These are phyloP conservation scores for Prunus padus DNA, from an alignment of 306 rosid genomes.

Conservation along the genomic window DNA sequence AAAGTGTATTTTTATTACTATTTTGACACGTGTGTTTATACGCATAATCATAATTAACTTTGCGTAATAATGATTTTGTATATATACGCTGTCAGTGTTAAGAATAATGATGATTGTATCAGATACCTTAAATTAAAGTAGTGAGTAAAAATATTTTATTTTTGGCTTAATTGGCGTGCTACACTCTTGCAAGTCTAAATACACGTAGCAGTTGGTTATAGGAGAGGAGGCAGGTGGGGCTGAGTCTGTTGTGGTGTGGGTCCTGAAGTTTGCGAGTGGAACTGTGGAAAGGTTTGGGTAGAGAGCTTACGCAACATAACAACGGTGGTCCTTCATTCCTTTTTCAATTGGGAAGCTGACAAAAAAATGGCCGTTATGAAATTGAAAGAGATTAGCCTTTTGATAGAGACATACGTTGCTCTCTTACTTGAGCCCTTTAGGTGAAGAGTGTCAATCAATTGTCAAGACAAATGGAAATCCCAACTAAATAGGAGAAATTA, in stretches of 20 bases:
- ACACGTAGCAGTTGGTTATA: neutral
- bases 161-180: conserved; percentile 2
- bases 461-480: neutral
- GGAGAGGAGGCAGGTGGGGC: neutral
- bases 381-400: neutral
- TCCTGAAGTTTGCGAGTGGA: neutral
- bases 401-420: neutral
- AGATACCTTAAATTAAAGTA: too few species aligned
- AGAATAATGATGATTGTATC: too few species aligned
- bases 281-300: too few species aligned
- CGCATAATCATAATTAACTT: too few species aligned
- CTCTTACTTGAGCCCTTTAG: neutral
- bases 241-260: neutral
- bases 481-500: neutral
- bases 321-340: neutral
- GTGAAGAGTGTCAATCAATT: neutral
- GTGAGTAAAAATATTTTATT: too few species aligned
- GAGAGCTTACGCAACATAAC: neutral
- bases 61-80: too few species aligned
- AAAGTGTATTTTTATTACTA: too few species aligned
- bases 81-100: too few species aligned
- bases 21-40: too few species aligned
- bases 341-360: neutral
- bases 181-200: neutral
- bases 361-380: neutral